Conservation (phyloP, 2,329 filamentous ascomycete genomes). For the Aspergillus flavus region DNA sequence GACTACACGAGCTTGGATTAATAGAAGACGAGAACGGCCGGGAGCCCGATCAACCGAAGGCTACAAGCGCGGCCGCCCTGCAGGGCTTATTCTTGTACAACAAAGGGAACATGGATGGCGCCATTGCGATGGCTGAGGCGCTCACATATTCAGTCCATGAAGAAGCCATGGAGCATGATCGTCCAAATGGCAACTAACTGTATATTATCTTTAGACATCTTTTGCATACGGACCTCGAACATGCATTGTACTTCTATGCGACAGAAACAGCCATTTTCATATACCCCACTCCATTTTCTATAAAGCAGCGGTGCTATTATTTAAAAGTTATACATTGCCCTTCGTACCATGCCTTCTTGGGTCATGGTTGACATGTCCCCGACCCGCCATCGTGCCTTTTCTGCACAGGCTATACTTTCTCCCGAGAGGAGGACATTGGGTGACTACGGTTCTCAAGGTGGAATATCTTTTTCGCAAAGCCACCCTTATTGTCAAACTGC, state of each 20-base stretch:
- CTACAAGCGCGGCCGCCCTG: conserved; percentile 84
- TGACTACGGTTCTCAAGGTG: too few relatives aligned
- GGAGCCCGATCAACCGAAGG: conserved; percentile 49
- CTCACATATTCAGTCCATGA: conserved; percentile 37
- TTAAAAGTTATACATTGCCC: background rate
- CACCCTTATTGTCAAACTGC: too few relatives aligned
- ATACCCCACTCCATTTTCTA: background rate
- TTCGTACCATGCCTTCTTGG: background rate
- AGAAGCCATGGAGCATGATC: conserved; percentile 26
- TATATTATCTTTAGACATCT: conserved; percentile 18
- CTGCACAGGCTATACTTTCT: background rate
- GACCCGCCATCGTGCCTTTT: background rate
- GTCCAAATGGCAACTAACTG: conserved; percentile 19
- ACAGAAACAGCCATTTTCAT: background rate
- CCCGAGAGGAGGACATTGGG: too few relatives aligned
- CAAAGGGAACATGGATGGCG: conserved; percentile 86
- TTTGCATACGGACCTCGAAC: conserved; percentile 1
- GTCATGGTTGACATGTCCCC: background rate
- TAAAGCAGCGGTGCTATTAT: background rate
- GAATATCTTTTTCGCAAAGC: background rate
- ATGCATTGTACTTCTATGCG: conserved; percentile 3
- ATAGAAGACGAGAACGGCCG: conserved; percentile 61
- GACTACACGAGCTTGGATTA: conserved; percentile 70
- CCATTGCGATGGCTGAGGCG: conserved; percentile 73
- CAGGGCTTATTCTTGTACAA: conserved; percentile 96